Base-by-base conservation (phyloP, 2,329 filamentous ascomycete genomes). In the Cordyceps cicadae region DNA sequence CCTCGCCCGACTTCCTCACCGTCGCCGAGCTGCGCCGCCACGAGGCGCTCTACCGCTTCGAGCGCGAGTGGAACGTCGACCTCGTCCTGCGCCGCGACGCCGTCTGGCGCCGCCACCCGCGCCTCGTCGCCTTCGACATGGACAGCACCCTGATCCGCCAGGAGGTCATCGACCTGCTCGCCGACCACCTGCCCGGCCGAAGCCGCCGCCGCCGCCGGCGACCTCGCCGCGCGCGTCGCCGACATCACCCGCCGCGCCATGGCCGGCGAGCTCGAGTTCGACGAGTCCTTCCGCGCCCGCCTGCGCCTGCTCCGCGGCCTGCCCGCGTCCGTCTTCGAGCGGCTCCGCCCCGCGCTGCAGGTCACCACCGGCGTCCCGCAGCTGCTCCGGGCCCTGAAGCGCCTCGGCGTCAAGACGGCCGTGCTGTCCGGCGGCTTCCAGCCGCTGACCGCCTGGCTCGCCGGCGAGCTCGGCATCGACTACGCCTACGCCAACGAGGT, bases 71-170 rank as follows among this genome's bases (percentile, higher is more conserved):
- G 90, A 92, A 92, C 69, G 87, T 94, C 46, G 90, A 95, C 73
- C 87, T 93, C 15, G 84, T 89, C 21, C 79, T 96, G 64, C 90
- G 95, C 73, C 75, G 75, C 46, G 89, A 93, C 70, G 83, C 79
- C 34, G 79, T 93, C 37, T 91, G 87, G 79, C 81, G 91, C 62
- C 83, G 87, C 32, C 85, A 95, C 74, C 92, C 92, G 66, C 85
- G 93, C 9, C 80, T 97, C 12, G 92, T 93, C 3, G 90, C 97
- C 37, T 99, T 99, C 70, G 94, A 99, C 74, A 99, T 99, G 94
- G 94, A 99, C 77, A 94, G 89, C 73, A 99, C 94, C 0, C 82
- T 99, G 63, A 97, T 99, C 71, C 89, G 93, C 59, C 92, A 99
- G 73, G 94, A 99, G 77, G 92, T 97, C 63, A 97, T 99, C 70